A percentile compares a stretch with the other conserved stretches of the same genome.
Evolutionary conservation across 768 basidiomycete species (phyloP).

Genomic region (Leccinellum albellum): DNA sequence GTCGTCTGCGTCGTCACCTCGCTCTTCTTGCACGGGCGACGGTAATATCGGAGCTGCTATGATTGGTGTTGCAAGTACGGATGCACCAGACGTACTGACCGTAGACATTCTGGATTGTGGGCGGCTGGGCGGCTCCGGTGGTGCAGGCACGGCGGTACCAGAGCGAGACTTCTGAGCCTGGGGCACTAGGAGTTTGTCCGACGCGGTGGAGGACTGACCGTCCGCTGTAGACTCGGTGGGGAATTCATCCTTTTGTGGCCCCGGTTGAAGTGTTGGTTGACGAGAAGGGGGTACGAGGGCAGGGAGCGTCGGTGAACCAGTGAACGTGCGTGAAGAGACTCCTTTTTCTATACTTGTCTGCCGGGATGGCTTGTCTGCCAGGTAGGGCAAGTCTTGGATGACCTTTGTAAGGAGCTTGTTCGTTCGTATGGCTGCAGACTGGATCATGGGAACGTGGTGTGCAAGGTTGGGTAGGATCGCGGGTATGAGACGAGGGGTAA

Average conservation of each 20-base stretch:
- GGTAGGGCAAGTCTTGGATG: slow-evolving; percentile 80
- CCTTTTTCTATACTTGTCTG: slow-evolving; percentile 24
- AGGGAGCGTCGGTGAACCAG: slow-evolving; percentile 56
- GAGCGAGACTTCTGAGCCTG: slow-evolving; percentile 28
- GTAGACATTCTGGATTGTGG: slow-evolving; percentile 61
- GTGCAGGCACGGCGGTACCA: slow-evolving; percentile 17
- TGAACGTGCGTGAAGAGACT: slow-evolving; percentile 32
- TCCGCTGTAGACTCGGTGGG: slow-evolving; percentile 45
- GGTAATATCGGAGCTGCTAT: slow-evolving; percentile 25
- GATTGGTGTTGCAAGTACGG: slow-evolving; percentile 25
- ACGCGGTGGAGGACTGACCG: slow-evolving; percentile 24
- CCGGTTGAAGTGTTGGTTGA: slow-evolving; percentile 45
- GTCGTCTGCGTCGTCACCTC: slow-evolving; percentile 62
- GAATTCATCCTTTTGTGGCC: slow-evolving; percentile 42
- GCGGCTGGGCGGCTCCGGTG: slow-evolving; percentile 44
- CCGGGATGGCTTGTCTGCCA: slow-evolving; percentile 44
- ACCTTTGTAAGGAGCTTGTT: slow-evolving; percentile 83
- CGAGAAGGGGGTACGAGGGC: slow-evolving; percentile 44
- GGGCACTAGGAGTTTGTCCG: slow-evolving; percentile 40
- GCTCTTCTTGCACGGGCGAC: slow-evolving; percentile 26
- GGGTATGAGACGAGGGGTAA: slow-evolving; percentile 88
- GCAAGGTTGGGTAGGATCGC: slow-evolving; percentile 94
- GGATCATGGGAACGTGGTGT: slow-evolving; percentile 85
- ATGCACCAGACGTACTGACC: slow-evolving; percentile 36
- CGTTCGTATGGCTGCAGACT: slow-evolving; percentile 78